phyloP scores from a whole-genome alignment of 768 basidiomycete genomes.

The Termitomyces sp. region DNA sequence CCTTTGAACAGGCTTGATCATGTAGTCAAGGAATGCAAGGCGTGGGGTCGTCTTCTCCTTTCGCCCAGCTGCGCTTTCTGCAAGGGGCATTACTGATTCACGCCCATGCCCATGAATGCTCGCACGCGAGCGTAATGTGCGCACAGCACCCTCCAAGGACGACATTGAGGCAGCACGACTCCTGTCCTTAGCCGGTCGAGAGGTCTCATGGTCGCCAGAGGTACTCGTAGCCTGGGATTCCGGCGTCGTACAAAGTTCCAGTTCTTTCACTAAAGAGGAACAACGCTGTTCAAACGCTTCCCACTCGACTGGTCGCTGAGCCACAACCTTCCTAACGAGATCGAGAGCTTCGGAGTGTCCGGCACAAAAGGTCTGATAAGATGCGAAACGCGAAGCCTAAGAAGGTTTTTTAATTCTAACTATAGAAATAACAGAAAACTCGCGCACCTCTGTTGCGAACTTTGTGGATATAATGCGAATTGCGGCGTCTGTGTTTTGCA shows the following conservation, averaged over 20 bases:
- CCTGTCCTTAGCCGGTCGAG: constrained; percentile 19
- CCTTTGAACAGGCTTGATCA: constrained; percentile 96
- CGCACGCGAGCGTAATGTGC: constrained; percentile 29
- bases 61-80: constrained; percentile 10
- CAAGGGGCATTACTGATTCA: constrained; percentile 21
- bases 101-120: constrained; percentile 27
- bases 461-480: constrained; percentile 48
- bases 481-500: constrained; percentile 35
- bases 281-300: constrained; percentile 81
- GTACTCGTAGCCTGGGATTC: constrained; percentile 3
- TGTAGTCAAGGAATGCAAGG: constrained; percentile 75
- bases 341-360: constrained; percentile 81
- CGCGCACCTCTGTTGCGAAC: constrained; percentile 52
- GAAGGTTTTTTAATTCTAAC: background rate
- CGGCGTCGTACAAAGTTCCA: constrained; percentile 20
- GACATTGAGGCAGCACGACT: constrained; percentile 45
- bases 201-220: constrained; percentile 13
- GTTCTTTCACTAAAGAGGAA: constrained; percentile 42
- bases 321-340: constrained; percentile 59
- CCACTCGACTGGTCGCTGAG: constrained; percentile 70
- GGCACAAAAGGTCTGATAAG: constrained; percentile 85
- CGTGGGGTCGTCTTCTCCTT: constrained; percentile 31
- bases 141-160: constrained; percentile 42
- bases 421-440: background rate
- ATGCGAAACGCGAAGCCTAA: constrained; percentile 68